Evolutionary conservation across 306 rosid species (phyloP), one percentile per base, ranked within the genome.

Genomic region (Astragalus glycyphyllos): DNA sequence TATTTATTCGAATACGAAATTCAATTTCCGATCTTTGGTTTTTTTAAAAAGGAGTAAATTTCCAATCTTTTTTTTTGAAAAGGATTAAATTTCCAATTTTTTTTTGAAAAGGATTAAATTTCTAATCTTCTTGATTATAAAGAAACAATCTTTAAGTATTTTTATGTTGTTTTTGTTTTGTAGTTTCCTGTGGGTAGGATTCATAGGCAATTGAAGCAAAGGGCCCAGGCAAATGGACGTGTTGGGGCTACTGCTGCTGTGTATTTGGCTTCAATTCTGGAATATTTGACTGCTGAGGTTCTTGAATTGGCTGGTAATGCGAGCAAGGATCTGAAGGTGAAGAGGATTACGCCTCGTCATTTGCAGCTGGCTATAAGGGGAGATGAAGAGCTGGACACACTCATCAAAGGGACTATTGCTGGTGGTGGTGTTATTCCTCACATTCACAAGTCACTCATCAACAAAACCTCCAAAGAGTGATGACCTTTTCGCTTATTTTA

Each of bases 181-280:
- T 61, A 91, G 97, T 91, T 91, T 78, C 97, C 97, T 0, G 97
- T 88, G 75, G 97, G 97, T 16, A 79, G 97, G 23, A 88, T 91
- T 64, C 97, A 91, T 46, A 82, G 97, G 77, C 97, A 91, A 61
- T 78, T 91, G 80, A 91, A 91, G 47, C 51, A 76, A 1, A 78
- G 97, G 69, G 77, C 64, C 12, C 83, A 92, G 42, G 90, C 97
- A 0, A 78, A 88, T 80, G 96, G 97, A 2, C 86, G 97, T 46
- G 97, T 91, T 58, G 97, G 97, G 15, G 97, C 92, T 0, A 91
- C 96, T 1, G 97, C 97, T 60, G 97, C 97, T 5, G 96, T 91
- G 12, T 91, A 91, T 83, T 72, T 88, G 79, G 96, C 97, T 8
- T 88, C 97, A 12, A 91, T 91, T 70, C 88, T 91, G 1, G 97